phyloP scores from a whole-genome alignment of 2,329 filamentous ascomycete genomes.

The Scytalidium lignicola region DNA sequence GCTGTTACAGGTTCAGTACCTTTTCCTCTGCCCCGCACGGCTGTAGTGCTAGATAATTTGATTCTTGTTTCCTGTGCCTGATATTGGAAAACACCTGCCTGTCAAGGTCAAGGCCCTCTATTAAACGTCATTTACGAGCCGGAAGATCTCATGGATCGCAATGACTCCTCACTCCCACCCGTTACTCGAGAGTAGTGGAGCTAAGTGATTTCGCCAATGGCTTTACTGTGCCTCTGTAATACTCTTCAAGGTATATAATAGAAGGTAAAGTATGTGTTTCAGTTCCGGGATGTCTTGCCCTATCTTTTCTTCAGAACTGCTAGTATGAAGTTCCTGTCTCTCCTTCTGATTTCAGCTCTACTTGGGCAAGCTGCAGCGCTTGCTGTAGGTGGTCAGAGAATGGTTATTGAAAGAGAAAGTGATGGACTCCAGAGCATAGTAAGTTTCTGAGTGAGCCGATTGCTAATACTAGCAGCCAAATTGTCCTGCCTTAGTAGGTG shows the following conservation, averaged over 20 bases:
- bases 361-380: conserved; percentile 40
- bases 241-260: background rate
- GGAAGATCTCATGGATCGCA: background rate
- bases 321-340: conserved; percentile 33
- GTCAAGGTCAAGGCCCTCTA: background rate
- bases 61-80: background rate
- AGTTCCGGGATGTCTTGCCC: background rate
- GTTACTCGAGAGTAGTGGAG: background rate
- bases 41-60: background rate
- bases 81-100: background rate
- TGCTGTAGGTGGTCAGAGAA: conserved; percentile 43
- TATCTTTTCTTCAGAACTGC: background rate
- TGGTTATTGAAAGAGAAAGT: conserved; percentile 44
- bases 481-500: background rate
- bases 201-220: background rate
- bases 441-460: conserved; percentile 17
- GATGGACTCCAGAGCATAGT: conserved; percentile 52
- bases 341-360: conserved; percentile 31
- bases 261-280: too few relatives aligned
- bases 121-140: background rate
- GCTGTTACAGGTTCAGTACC: background rate
- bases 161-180: background rate
- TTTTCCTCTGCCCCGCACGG: background rate
- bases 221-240: background rate
- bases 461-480: background rate